Percentiles rank a stretch among this genome's conserved stretches.
phyloP scores from a whole-genome alignment of 1,284 basidiomycete species.

The Athelia sp. region DNA sequence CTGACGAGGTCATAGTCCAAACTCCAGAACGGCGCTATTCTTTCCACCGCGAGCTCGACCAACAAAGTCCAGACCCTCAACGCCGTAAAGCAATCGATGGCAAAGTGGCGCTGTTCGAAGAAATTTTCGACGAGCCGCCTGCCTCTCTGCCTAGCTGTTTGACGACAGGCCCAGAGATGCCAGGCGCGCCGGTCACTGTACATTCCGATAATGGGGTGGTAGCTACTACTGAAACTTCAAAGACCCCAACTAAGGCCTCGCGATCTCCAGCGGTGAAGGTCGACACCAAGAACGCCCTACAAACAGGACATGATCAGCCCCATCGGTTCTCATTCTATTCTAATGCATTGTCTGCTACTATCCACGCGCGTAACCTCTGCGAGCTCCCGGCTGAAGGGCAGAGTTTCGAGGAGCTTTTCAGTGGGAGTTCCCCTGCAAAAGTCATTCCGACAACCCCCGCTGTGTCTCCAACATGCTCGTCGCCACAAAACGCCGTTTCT shows the following conservation, averaged over 20 bases:
- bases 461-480: neutral
- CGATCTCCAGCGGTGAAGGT: too few relatives aligned
- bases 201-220: conserved; percentile 23
- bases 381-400: conserved; percentile 95
- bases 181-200: conserved; percentile 23
- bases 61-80: conserved; percentile 66
- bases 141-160: conserved; percentile 40
- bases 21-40: conserved; percentile 29
- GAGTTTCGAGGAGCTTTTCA: conserved; percentile 88
- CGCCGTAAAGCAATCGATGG: conserved; percentile 67
- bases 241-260: conserved; percentile 11
- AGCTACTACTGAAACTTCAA: neutral
- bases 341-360: conserved; percentile 87
- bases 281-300: conserved; percentile 32
- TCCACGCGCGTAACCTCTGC: conserved; percentile 89
- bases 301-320: conserved; percentile 78
- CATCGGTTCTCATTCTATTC: conserved; percentile 99
- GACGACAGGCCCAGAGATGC: neutral
- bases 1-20: conserved; percentile 11
- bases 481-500: neutral
- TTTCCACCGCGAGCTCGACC: conserved; percentile 80
- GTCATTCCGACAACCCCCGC: too few relatives aligned
- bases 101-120: conserved; percentile 92
- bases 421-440: too few relatives aligned
- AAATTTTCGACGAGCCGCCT: conserved; percentile 42